Percentiles rank a stretch among this genome's conserved stretches.
phyloP scores from a whole-genome alignment of 306 rosid species.

The Prinsepia uniflora region DNA sequence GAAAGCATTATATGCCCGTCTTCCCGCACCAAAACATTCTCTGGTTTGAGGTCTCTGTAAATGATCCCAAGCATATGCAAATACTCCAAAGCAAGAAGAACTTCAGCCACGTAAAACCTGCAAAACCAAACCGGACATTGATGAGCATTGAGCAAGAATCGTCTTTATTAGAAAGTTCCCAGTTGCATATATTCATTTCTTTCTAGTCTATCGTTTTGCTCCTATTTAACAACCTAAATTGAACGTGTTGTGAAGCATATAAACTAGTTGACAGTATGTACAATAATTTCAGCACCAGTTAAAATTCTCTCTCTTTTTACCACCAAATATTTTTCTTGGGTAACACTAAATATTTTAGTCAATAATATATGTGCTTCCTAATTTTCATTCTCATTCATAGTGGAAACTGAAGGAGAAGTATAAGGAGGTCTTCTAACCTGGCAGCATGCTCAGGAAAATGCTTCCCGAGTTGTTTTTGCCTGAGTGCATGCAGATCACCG shows the following conservation, averaged over 20 bases:
- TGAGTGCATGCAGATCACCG: constrained; percentile 83
- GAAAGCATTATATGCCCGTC: constrained; percentile 98
- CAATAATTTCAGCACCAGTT: not conserved
- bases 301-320: not conserved
- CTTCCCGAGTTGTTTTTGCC: constrained; percentile 88
- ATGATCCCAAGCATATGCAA: constrained; percentile 97
- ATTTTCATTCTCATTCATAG: not conserved
- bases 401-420: constrained; percentile 4
- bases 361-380: not conserved
- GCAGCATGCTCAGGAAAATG: constrained; percentile 88
- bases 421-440: constrained; percentile 52
- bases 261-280: not conserved
- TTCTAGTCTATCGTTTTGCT: constrained; percentile 1
- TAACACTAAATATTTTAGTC: not conserved
- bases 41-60: constrained; percentile 94
- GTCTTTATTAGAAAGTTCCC: not conserved
- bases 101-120: constrained; percentile 98
- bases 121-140: constrained; percentile 21
- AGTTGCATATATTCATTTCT: not conserved
- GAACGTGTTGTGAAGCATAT: not conserved
- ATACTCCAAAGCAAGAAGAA: constrained; percentile 96
- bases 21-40: constrained; percentile 90
- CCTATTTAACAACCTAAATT: not conserved
- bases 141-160: constrained; percentile 10
- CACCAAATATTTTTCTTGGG: not conserved